Percentiles rank a stretch among this genome's conserved stretches.
These are phyloP conservation scores for Lepraria neglecta DNA, from an alignment of 495 filamentous ascomycete species.

Conservation along the genomic window DNA sequence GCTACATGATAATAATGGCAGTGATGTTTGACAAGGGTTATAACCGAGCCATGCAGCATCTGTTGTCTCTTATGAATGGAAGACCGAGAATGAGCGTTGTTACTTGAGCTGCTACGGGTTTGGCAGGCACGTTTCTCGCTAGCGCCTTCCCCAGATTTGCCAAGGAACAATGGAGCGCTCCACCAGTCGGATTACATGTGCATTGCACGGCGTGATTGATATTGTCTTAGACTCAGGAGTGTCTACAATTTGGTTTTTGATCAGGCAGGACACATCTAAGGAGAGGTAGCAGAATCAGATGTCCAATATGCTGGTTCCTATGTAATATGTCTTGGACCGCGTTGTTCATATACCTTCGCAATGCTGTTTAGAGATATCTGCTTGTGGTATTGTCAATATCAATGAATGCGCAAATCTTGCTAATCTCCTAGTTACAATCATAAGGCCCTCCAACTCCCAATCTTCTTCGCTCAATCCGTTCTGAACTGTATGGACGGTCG, in stretches of 20 bases:
- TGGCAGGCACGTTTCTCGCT: background rate
- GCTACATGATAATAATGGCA: background rate
- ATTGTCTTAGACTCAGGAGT: too few species aligned
- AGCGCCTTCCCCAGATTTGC: slow-evolving; percentile 19
- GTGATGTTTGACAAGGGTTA: background rate
- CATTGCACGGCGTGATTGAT: too few species aligned
- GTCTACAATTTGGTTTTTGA: too few species aligned
- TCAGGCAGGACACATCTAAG: too few species aligned
- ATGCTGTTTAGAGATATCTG: background rate
- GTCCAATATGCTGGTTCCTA: background rate
- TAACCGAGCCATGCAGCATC: background rate
- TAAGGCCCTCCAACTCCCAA: slow-evolving; percentile 1
- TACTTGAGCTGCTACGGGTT: background rate
- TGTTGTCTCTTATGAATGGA: background rate
- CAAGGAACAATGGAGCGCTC: background rate
- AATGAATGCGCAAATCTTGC: background rate
- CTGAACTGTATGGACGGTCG: background rate
- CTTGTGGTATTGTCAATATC: background rate
- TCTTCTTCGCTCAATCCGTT: background rate
- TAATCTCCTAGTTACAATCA: background rate
- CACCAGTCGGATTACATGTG: too few species aligned
- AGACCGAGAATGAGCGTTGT: slow-evolving; percentile 3
- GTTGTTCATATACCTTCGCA: background rate
- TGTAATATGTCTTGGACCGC: background rate
- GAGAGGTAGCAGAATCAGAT: background rate